Percentiles rank a stretch among this genome's conserved stretches.
These are phyloP conservation scores for Penicillium sp. DNA, from an alignment of 2,329 filamentous ascomycete genomes.

Conservation along the genomic window DNA sequence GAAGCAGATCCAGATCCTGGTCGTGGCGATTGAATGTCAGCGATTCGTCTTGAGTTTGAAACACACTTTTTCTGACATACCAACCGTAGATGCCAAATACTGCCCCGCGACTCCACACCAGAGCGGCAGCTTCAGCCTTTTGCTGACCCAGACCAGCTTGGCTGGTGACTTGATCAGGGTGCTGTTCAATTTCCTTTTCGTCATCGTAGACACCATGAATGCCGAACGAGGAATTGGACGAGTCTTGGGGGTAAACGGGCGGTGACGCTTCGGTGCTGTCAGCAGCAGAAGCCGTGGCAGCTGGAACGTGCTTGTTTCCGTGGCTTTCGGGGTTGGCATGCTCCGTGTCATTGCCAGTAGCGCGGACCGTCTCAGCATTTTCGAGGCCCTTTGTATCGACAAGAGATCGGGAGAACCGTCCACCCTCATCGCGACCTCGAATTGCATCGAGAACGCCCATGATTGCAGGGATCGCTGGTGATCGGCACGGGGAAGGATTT, in stretches of 20 bases:
- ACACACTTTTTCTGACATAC: too few relatives aligned
- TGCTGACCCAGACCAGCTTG: constrained; percentile 17
- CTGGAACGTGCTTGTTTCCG: constrained; percentile 8
- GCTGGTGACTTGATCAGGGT: constrained; percentile 15
- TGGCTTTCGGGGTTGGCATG: background rate
- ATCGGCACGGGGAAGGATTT: too few relatives aligned
- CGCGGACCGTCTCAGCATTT: background rate
- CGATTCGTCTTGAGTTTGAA: too few relatives aligned
- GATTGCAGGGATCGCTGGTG: background rate
- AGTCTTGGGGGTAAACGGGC: background rate
- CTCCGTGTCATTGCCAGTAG: background rate
- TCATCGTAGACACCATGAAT: constrained; percentile 15
- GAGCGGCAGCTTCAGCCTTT: constrained; percentile 40
- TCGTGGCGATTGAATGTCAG: background rate
- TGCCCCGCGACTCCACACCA: constrained; percentile 38
- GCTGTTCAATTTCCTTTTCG: constrained; percentile 13
- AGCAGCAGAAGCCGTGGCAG: constrained; percentile 1
- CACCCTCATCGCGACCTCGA: constrained; percentile 14
- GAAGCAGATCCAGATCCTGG: constrained; percentile 46
- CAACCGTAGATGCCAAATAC: constrained; percentile 32
- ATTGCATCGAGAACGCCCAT: constrained; percentile 14
- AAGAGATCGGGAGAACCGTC: constrained; percentile 6
- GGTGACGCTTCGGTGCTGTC: background rate
- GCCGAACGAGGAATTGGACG: constrained; percentile 4
- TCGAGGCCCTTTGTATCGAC: constrained; percentile 4